A percentile compares a stretch with the other conserved stretches of the same genome.
phyloP scores from a whole-genome alignment of 352 stramenopile species.

The Phytophthora pisi region DNA sequence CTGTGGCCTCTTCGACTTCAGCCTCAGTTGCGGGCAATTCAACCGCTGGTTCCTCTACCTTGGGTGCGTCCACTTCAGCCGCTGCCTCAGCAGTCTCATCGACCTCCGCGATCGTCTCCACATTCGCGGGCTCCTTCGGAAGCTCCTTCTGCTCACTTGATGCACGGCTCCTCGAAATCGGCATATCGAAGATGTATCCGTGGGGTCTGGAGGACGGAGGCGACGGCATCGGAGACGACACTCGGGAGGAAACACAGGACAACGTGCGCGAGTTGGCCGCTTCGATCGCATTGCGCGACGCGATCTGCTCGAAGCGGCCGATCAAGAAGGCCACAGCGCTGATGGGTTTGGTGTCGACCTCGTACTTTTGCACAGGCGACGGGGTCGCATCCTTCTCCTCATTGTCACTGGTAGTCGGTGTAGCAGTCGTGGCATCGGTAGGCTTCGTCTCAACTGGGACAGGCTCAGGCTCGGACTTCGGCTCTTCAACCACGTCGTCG shows the following conservation, averaged over 20 bases:
- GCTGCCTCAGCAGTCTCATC: slow-evolving; percentile 3
- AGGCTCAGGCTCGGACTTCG: background rate
- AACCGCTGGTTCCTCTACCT: slow-evolving; percentile 1
- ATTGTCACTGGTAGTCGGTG: background rate
- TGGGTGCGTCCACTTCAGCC: background rate
- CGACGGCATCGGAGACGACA: slow-evolving; percentile 10
- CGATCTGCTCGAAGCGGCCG: slow-evolving; percentile 39
- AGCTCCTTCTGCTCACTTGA: slow-evolving; percentile 7
- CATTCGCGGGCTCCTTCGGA: background rate
- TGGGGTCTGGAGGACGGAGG: slow-evolving; percentile 7
- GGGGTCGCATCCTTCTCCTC: background rate
- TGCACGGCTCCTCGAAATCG: slow-evolving; percentile 18
- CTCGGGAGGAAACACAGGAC: slow-evolving; percentile 9
- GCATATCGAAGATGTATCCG: slow-evolving; percentile 21
- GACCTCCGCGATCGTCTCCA: slow-evolving; percentile 12
- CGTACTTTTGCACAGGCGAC: slow-evolving; percentile 8
- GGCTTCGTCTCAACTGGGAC: background rate
- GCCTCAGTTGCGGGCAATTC: background rate
- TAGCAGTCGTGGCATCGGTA: background rate
- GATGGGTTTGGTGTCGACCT: slow-evolving; percentile 37
- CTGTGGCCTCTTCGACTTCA: background rate
- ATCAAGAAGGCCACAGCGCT: slow-evolving; percentile 35
- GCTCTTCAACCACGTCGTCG: background rate
- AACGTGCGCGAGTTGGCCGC: slow-evolving; percentile 18
- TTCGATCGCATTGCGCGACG: slow-evolving; percentile 22